A percentile compares a stretch with the other conserved stretches of the same genome.
Evolutionary conservation across 2,329 filamentous ascomycete genomes (phyloP).

Genomic region (Cladophialophora exuberans): DNA sequence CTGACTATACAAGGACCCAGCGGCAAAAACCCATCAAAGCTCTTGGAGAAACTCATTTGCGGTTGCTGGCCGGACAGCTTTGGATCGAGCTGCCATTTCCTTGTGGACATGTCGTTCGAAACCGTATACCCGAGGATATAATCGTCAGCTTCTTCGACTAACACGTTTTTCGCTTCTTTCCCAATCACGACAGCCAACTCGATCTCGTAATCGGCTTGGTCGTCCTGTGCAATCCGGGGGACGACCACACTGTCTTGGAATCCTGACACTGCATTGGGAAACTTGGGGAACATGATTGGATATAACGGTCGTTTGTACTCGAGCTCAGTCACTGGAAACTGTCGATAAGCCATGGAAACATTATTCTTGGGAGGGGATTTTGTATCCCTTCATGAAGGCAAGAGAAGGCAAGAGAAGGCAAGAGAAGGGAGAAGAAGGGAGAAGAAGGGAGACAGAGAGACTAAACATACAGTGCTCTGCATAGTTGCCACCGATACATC

Average conservation of each 20-base stretch:
- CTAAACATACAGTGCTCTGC: slow-evolving; percentile 46
- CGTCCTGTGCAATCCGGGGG: slow-evolving; percentile 65
- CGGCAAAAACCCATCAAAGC: slow-evolving; percentile 75
- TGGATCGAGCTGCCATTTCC: slow-evolving; percentile 72
- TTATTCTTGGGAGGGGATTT: too few relatives aligned
- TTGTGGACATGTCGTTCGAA: slow-evolving; percentile 73
- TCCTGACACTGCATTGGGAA: slow-evolving; percentile 66
- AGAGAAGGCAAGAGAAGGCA: too few relatives aligned
- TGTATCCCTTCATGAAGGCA: too few relatives aligned
- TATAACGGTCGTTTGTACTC: slow-evolving; percentile 58
- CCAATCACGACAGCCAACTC: slow-evolving; percentile 76
- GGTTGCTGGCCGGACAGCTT: slow-evolving; percentile 56
- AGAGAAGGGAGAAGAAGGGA: too few relatives aligned
- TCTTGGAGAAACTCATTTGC: slow-evolving; percentile 74
- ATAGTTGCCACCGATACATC: slow-evolving; percentile 53
- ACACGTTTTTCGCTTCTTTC: slow-evolving; percentile 66
- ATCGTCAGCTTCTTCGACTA: slow-evolving; percentile 66
- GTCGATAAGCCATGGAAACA: too few relatives aligned
- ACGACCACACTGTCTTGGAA: slow-evolving; percentile 70
- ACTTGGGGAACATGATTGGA: slow-evolving; percentile 76
- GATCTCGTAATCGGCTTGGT: slow-evolving; percentile 76
- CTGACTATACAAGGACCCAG: slow-evolving; percentile 73
- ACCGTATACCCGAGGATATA: slow-evolving; percentile 75
- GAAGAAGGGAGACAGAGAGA: too few relatives aligned
- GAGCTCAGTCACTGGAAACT: slow-evolving; percentile 54